Base-by-base conservation (phyloP, 495 filamentous ascomycete genomes). In the Talaromyces stipitatus region DNA sequence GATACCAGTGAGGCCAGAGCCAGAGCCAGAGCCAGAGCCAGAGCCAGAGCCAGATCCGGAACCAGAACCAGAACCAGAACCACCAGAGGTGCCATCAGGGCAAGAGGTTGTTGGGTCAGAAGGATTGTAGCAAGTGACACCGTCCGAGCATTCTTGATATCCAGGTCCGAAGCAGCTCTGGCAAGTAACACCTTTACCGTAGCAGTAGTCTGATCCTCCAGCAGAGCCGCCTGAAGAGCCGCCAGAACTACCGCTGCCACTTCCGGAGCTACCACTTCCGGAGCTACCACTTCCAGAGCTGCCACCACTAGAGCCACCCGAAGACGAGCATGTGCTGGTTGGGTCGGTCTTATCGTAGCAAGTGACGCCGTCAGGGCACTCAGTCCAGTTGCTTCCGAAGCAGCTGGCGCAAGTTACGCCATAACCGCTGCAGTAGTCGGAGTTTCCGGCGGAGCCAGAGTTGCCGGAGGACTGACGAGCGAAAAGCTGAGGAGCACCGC, bases 401-500 rank as follows among this genome's bases (percentile, higher is more conserved):
- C 48, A 51, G 27, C 48, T 51, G 24, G 48, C 48, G 23, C 48
- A 51, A 4, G 48, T 51, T 1, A 20, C 48, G 27, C 27, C 48
- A 2, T 16, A 9, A 20, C 48, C 48, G 27, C 23, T 28, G 48
- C 48, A 51, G 27, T 16, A 30, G 27, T 51, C 48, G 4, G 48
- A 51, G 48, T 30, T 12, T 10, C 48, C 48, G 27, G 48, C 48
- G 22, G 48, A 51, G 48, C 48, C 48, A 30, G 24, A 9, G 4
- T 51, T 20, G 48, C 48, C 48, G n/a, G 48, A 51, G 48, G 48
- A 30, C 27, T 55, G 54, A 41, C 54, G 54, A 16, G 54, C 54
- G 4, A 55, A 3, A 0, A 55, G 36, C 11, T 55, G 22, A 36
- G 23, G 27, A n/a, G 23, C 14, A 20, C 23, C 7, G 36, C 22